Evolutionary conservation across 2,329 filamentous ascomycete genomes (phyloP), one percentile per base, ranked within the genome.

Genomic region (Hypoxylon sp.): DNA sequence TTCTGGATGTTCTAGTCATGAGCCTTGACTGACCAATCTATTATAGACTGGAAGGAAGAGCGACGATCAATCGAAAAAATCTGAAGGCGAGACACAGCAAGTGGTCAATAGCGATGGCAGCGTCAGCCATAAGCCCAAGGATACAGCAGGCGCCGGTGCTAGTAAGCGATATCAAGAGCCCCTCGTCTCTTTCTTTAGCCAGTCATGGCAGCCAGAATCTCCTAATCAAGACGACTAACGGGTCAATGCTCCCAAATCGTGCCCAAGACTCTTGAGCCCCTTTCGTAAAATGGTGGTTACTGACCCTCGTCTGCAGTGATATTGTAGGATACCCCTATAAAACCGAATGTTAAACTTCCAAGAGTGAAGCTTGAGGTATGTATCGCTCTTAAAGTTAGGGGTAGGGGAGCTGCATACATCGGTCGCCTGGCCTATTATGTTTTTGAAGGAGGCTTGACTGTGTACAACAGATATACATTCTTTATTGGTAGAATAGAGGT

Each of bases 81-180:
- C 63, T 16, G 12, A 19, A n/a, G 30, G 29, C 2, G 52, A 32
- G 39, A 41, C 30, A 11, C 11, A 45, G n/a, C 39, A 65, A 14
- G 25, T 21, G 0, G 43, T 51, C 9, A 41, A 50, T 25, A 41
- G 48, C 3, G 53, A 58, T 21, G 48, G 57, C 2, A 43, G 48
- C 25, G 37, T 45, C 37, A 19, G 48, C 5, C 47, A 27, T 5
- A 67, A 54, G 43, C 55, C 46, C 2, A 67, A 64, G 37, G 60
- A 67, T 25, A 67, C 64, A 6, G 64, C 64, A 16, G 61, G 64
- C 2, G 60, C 64, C 3, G 46, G 60, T 3, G 60, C 64, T 2
- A 63, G 39, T 66, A 51, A 25, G 29, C 4, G 16, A 41, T 8
- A 25, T 29, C 21, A 16, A 32, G 8, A 21, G 16, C 6, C 3